These are phyloP conservation scores for Solanum phureja DNA, from an alignment of 257 asterid species.

Conservation along the genomic window DNA sequence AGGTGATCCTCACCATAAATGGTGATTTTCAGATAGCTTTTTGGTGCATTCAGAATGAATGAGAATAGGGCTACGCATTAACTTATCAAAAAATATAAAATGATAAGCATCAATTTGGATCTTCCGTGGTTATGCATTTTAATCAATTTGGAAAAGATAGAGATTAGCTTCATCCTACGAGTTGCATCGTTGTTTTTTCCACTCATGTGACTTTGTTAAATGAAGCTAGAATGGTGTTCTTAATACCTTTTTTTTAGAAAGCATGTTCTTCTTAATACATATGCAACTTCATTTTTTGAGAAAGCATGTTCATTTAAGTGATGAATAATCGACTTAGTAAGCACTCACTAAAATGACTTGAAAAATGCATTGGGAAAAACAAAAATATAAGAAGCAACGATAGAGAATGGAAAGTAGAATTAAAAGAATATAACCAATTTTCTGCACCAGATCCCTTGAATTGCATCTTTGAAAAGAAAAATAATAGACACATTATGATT, in stretches of 20 bases:
- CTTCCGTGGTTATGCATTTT: neutral
- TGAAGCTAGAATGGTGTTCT: neutral
- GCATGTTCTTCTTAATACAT: neutral
- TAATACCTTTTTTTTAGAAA: neutral
- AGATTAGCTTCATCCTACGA: neutral
- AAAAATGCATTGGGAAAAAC: neutral
- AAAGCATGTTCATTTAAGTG: neutral
- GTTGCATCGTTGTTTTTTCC: neutral
- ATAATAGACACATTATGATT: too few relatives aligned
- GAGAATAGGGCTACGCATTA: neutral
- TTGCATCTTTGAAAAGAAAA: neutral
- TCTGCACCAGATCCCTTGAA: neutral
- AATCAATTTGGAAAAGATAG: neutral
- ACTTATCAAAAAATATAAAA: neutral
- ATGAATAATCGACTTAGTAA: neutral
- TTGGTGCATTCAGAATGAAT: neutral
- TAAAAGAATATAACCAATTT: neutral
- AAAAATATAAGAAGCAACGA: neutral
- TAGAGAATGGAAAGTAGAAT: neutral
- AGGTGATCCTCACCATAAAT: neutral
- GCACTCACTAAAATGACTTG: neutral
- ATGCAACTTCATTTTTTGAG: neutral
- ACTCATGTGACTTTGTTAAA: neutral
- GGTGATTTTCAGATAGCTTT: neutral
- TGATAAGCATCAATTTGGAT: neutral